phyloP scores from a whole-genome alignment of 108 stramenopile genomes.

The Conticribra weissflogii region DNA sequence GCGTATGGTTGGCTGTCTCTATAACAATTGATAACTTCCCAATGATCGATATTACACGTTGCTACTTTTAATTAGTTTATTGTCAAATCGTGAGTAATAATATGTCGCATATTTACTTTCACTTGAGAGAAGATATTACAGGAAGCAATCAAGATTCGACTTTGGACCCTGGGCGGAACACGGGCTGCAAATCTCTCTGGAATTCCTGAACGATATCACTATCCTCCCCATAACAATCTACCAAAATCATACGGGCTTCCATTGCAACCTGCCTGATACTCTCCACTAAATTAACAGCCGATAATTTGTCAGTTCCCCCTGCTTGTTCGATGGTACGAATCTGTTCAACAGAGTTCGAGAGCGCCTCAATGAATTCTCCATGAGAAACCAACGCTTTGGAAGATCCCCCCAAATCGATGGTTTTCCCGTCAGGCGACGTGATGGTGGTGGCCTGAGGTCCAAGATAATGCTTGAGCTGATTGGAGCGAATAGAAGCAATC shows the following conservation, averaged over 20 bases:
- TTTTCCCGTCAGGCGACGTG: constrained; percentile 75
- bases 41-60: too few species aligned
- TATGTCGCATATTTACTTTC: too few species aligned
- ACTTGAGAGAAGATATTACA: too few species aligned
- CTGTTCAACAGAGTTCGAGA: constrained; percentile 65
- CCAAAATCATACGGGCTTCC: constrained; percentile 76
- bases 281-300: constrained; percentile 78
- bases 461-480: constrained; percentile 77
- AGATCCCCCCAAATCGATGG: constrained; percentile 54
- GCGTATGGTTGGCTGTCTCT: too few species aligned
- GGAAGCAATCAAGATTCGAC: constrained; percentile 49
- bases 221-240: constrained; percentile 63
- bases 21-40: too few species aligned
- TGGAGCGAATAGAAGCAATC: constrained; percentile 69
- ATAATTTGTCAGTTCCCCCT: constrained; percentile 57
- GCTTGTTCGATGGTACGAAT: constrained; percentile 83
- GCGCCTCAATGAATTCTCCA: constrained; percentile 63
- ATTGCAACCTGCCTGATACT: constrained; percentile 73
- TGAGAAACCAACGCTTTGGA: constrained; percentile 63
- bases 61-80: too few species aligned
- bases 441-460: constrained; percentile 71
- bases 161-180: constrained; percentile 75
- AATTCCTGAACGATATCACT: constrained; percentile 68
- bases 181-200: constrained; percentile 70
- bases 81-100: too few species aligned